These are phyloP conservation scores for Dillenia turbinata DNA, from an alignment of 164 flowering plant genomes.

Conservation along the genomic window DNA sequence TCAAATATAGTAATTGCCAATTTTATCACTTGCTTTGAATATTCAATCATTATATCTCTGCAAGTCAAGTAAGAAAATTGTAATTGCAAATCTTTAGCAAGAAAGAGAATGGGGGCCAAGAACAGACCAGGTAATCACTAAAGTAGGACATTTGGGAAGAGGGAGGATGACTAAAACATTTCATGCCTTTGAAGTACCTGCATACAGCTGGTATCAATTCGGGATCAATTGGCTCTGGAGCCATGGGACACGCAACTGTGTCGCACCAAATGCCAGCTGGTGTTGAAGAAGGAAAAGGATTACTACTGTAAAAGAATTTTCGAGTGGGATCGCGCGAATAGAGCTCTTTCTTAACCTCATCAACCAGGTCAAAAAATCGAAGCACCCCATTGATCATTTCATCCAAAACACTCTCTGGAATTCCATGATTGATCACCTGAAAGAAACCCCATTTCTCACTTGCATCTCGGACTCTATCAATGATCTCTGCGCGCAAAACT, in stretches of 20 bases:
- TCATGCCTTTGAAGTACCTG: constrained; percentile 15
- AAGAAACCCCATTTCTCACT: constrained; percentile 39
- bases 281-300: constrained; percentile 19
- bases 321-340: constrained; percentile 21
- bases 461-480: constrained; percentile 25
- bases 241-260: constrained; percentile 11
- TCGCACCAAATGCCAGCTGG: constrained; percentile 39
- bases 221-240: constrained; percentile 18
- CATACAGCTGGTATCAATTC: constrained; percentile 20
- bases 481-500: constrained; percentile 9
- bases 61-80: not conserved
- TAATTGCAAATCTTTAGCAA: too few species aligned
- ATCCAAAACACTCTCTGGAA: constrained; percentile 20
- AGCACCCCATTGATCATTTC: constrained; percentile 24
- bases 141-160: too few species aligned
- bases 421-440: constrained; percentile 42
- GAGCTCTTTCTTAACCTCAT: constrained; percentile 23
- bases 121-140: too few species aligned
- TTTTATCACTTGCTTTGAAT: constrained; percentile 8
- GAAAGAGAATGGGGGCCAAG: too few species aligned
- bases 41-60: constrained; percentile 11
- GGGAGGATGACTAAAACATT: too few species aligned
- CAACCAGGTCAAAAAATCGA: constrained; percentile 28
- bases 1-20: constrained; percentile 6
- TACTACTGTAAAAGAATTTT: constrained; percentile 16